Percentiles rank a stretch among this genome's conserved stretches.
These are phyloP conservation scores for Penicillium sp. DNA, from an alignment of 2,329 filamentous ascomycete genomes.

Conservation along the genomic window DNA sequence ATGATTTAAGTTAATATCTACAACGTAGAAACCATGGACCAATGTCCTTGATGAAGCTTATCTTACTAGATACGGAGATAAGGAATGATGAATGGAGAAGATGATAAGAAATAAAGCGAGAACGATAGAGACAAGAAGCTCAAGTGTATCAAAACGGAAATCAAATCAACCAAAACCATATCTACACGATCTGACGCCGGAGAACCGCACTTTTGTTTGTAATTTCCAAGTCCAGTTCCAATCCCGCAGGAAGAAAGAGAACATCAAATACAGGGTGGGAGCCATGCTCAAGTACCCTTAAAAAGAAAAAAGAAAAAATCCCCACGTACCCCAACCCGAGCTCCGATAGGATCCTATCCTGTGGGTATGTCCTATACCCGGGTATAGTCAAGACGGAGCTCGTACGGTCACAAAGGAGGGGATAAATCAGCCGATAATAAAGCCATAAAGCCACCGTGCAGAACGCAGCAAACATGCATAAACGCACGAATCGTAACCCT, in stretches of 20 bases:
- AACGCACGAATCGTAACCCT: slow-evolving; percentile 3
- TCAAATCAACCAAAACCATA: slow-evolving; percentile 26
- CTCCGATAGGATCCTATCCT: not conserved
- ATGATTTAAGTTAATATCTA: not conserved
- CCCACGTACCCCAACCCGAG: not conserved
- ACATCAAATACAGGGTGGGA: not conserved
- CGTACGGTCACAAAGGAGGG: not conserved
- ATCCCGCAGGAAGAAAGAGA: slow-evolving; percentile 13
- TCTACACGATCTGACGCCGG: slow-evolving; percentile 26
- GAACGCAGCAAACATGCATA: slow-evolving; percentile 14
- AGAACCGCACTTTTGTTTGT: slow-evolving; percentile 27
- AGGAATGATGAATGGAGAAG: not conserved
- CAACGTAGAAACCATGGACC: not conserved
- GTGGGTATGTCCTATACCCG: not conserved
- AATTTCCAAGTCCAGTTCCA: slow-evolving; percentile 19
- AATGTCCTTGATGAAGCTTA: not conserved
- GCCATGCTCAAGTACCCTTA: not conserved
- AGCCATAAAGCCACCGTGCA: slow-evolving; percentile 18
- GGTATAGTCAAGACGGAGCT: not conserved
- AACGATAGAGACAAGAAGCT: slow-evolving; percentile 8
- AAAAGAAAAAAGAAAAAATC: not conserved
- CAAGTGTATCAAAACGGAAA: slow-evolving; percentile 12
- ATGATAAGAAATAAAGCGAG: not conserved
- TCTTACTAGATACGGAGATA: not conserved
- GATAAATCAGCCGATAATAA: slow-evolving; percentile 37